phyloP scores from a whole-genome alignment of 169 alveolate species.

The Cryptosporidium canis region DNA sequence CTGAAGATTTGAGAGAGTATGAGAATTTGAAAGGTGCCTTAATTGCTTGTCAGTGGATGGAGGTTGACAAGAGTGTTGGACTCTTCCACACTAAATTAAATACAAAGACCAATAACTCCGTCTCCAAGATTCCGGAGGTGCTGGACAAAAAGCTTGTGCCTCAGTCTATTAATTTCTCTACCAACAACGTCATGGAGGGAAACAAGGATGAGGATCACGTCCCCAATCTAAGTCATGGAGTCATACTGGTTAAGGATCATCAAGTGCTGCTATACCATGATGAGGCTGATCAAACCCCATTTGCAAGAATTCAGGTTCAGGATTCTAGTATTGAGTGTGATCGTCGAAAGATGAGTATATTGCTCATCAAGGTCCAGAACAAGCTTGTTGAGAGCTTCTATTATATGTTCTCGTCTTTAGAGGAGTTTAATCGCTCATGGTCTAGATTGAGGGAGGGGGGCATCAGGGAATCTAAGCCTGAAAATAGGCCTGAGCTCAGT shows the following conservation, averaged over 20 bases:
- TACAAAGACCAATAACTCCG: background rate
- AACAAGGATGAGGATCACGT: background rate
- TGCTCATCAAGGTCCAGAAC: conserved; percentile 9
- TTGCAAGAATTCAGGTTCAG: conserved; percentile 6
- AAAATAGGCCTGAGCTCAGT: background rate
- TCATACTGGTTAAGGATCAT: conserved; percentile 20
- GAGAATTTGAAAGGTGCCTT: background rate
- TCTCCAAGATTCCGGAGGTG: background rate
- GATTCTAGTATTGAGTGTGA: conserved; percentile 36
- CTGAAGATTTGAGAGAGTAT: conserved; percentile 21
- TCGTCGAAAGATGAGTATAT: conserved; percentile 70
- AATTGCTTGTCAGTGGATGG: conserved; percentile 25
- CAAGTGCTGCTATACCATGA: conserved; percentile 36
- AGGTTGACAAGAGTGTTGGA: background rate
- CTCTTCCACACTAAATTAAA: background rate
- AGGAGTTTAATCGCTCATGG: conserved; percentile 62
- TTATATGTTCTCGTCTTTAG: conserved; percentile 62
- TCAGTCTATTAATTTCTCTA: conserved; percentile 33
- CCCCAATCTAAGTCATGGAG: background rate
- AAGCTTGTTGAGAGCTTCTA: conserved; percentile 46
- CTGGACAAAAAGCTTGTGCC: conserved; percentile 26
- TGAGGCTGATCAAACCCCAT: conserved; percentile 42
- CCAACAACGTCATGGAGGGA: background rate
- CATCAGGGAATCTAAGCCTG: conserved; percentile 15
- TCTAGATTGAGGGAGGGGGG: conserved; percentile 71